Conservation (phyloP, 176 grass and related monocot genomes). For the Calamus simplicifolius region DNA sequence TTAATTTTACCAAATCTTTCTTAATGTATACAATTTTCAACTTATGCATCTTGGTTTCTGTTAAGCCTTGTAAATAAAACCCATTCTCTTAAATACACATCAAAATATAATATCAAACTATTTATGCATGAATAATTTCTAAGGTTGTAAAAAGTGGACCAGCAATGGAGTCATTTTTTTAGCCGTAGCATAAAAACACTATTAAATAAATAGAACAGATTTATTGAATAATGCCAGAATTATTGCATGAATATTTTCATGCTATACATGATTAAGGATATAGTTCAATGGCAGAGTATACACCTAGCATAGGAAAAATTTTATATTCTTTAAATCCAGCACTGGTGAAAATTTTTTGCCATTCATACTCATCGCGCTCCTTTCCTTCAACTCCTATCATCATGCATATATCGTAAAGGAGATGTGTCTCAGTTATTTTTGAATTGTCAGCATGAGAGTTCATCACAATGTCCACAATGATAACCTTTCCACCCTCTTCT, state of each 20-base stretch:
- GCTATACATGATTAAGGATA: conserved; percentile 16
- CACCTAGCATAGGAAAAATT: conserved; percentile 20
- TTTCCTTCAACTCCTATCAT: conserved; percentile 13
- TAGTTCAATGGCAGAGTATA: conserved; percentile 37
- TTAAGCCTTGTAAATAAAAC: too few species aligned
- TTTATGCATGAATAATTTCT: too few species aligned
- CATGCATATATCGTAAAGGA: conserved; percentile 18
- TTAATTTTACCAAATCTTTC: too few species aligned
- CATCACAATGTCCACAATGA: conserved; percentile 37
- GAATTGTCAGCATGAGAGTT: conserved; percentile 7
- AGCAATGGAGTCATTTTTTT: too few species aligned
- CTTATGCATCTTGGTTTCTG: too few species aligned
- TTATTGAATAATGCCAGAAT: conserved; percentile 3
- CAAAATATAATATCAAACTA: too few species aligned
- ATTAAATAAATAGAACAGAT: background rate
- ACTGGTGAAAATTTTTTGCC: conserved; percentile 24
- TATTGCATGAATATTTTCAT: background rate
- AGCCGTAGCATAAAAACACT: too few species aligned
- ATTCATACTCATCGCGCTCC: conserved; percentile 43
- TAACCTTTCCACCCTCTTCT: conserved; percentile 34
- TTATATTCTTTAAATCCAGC: conserved; percentile 38
- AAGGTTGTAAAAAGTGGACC: too few species aligned
- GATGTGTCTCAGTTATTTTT: conserved; percentile 4
- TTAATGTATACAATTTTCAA: too few species aligned
- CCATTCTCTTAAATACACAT: too few species aligned